These are phyloP conservation scores for Globisporangium iwayamae DNA, from an alignment of 352 stramenopile species.

Conservation along the genomic window DNA sequence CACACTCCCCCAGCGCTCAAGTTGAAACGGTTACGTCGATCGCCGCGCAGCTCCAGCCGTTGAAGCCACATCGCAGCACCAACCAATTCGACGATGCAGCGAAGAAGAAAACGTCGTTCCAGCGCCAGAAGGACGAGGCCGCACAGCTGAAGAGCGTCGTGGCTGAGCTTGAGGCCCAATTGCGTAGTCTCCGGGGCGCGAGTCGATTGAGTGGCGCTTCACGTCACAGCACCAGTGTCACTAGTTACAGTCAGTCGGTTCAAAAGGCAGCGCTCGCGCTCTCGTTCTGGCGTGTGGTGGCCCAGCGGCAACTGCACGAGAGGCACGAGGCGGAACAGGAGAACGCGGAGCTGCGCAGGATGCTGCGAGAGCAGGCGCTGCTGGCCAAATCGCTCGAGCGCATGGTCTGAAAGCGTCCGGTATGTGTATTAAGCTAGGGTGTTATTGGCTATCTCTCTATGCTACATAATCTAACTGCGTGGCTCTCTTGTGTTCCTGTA, in stretches of 20 bases:
- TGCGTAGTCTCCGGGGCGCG: neutral
- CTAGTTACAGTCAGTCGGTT: neutral
- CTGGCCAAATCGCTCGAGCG: constrained; percentile 11
- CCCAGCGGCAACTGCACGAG: constrained; percentile 3
- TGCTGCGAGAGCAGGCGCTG: constrained; percentile 7
- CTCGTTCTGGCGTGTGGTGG: constrained; percentile 6
- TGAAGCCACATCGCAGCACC: neutral
- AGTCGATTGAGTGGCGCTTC: neutral
- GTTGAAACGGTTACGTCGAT: neutral
- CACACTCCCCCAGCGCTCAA: too few species aligned
- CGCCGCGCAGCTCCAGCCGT: neutral
- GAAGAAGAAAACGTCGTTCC: constrained; percentile 9
- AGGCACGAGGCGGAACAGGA: neutral
- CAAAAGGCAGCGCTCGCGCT: neutral
- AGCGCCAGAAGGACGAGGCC: constrained; percentile 14
- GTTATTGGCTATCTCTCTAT: neutral
- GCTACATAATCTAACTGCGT: neutral
- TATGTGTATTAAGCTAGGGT: neutral
- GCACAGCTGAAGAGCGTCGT: neutral
- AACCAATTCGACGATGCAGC: neutral
- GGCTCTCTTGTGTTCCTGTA: neutral
- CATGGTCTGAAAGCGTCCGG: constrained; percentile 7
- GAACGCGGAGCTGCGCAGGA: constrained; percentile 2
- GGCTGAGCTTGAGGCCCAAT: neutral
- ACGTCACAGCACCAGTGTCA: neutral